Evolutionary conservation across 495 filamentous ascomycete species (phyloP).

Genomic region (Aspergillus hancockii): DNA sequence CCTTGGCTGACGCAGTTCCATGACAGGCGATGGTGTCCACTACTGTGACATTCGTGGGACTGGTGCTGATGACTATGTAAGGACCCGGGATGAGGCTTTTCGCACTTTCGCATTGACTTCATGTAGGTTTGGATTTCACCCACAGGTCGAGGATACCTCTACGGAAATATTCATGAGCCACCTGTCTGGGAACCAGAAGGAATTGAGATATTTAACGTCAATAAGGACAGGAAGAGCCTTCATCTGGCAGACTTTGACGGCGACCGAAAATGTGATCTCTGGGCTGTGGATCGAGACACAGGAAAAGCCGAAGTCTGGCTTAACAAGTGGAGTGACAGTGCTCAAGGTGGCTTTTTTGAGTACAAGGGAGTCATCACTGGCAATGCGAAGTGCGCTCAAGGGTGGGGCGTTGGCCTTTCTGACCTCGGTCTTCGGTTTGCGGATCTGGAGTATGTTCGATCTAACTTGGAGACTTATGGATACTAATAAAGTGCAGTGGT

Average conservation of each 20-base stretch:
- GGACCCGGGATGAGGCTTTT: not conserved
- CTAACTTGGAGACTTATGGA: not conserved
- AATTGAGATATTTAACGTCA: slow-evolving; percentile 12
- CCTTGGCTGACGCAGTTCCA: not conserved
- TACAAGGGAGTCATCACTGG: slow-evolving; percentile 8
- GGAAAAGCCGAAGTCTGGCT: slow-evolving; percentile 23
- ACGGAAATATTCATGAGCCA: slow-evolving; percentile 12
- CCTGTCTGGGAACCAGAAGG: slow-evolving; percentile 12
- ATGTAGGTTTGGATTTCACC: not conserved
- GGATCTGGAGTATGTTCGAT: slow-evolving; percentile 16
- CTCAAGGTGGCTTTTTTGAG: not conserved
- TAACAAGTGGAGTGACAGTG: slow-evolving; percentile 14
- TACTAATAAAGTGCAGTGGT: slow-evolving; percentile 6
- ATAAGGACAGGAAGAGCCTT: slow-evolving; percentile 24
- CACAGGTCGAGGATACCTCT: slow-evolving; percentile 2
- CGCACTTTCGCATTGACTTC: not conserved
- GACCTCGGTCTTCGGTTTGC: slow-evolving; percentile 26
- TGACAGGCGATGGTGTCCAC: slow-evolving; percentile 3
- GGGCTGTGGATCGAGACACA: slow-evolving; percentile 20
- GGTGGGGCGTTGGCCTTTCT: slow-evolving; percentile 22
- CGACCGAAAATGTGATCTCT: slow-evolving; percentile 30
- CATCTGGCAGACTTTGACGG: slow-evolving; percentile 32
- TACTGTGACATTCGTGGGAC: slow-evolving; percentile 11
- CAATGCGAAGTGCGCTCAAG: slow-evolving; percentile 19
- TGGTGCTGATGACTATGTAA: slow-evolving; percentile 10